These are phyloP conservation scores for Ceratocystiopsis minuta DNA, from an alignment of 2,329 filamentous ascomycete species.

Conservation along the genomic window DNA sequence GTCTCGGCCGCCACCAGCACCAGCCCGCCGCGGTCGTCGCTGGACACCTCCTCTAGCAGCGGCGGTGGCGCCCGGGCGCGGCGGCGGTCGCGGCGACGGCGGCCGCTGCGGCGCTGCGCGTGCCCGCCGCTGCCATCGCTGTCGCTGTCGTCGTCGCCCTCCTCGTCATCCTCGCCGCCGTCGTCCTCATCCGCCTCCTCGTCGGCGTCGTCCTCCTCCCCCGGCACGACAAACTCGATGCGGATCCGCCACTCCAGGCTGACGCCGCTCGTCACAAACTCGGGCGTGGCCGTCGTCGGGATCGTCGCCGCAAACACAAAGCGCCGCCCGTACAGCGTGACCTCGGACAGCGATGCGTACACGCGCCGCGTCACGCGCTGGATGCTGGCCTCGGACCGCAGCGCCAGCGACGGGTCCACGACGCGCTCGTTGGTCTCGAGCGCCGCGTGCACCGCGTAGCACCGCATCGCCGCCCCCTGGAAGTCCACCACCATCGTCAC, in stretches of 20 bases:
- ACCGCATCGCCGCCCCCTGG: constrained; percentile 54
- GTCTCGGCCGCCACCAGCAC: constrained; percentile 64
- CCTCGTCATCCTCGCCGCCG: constrained; percentile 12
- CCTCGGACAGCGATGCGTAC: constrained; percentile 62
- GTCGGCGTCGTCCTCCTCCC: constrained; percentile 5
- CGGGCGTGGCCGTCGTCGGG: constrained; percentile 67
- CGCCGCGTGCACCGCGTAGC: constrained; percentile 68
- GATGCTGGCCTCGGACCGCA: constrained; percentile 73
- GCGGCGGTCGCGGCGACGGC: neutral
- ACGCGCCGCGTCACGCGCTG: constrained; percentile 71
- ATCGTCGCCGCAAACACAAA: constrained; percentile 71
- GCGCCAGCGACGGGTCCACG: constrained; percentile 60
- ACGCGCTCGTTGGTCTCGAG: constrained; percentile 80
- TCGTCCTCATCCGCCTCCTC: constrained; percentile 13
- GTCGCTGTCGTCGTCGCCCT: neutral
- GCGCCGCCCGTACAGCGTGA: constrained; percentile 61
- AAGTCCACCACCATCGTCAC: constrained; percentile 78
- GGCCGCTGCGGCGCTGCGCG: neutral
- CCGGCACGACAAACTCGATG: constrained; percentile 78
- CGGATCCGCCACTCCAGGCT: constrained; percentile 75
- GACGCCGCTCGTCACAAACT: constrained; percentile 80
- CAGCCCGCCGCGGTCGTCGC: constrained; percentile 57
- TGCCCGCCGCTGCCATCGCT: neutral
- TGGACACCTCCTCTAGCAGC: constrained; percentile 61
- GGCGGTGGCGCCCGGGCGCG: constrained; percentile 13